Evolutionary conservation across 345 rosid genomes (phyloP), one percentile per base, ranked within the genome.

Genomic region (Clarkia xantiana): DNA sequence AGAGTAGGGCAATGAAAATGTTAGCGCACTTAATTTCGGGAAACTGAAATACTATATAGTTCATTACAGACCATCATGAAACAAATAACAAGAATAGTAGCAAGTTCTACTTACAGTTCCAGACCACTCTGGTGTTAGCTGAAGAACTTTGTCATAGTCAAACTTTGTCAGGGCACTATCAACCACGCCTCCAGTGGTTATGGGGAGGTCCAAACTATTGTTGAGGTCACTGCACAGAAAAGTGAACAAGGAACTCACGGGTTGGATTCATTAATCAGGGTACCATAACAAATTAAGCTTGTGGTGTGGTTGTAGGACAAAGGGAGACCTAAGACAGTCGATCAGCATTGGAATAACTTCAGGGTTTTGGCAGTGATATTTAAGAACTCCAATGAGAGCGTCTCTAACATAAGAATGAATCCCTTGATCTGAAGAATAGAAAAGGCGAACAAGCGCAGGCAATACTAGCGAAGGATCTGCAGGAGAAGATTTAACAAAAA

Each of bases 61-160:
- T 49, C 39, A 49, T 9, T 34, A 38, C 18, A 14, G 14, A 2
- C 18, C 18, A 34, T 25, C 53, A 49, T 49, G 18, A 22, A 40
- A 19, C 34, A 15, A 41, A 41, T 14, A 25, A 34, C 3, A 19
- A 34, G 20, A 49, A 49, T 49, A 49, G 41, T 1, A 2, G 40
- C 13, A 3, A 19, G 17, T 11, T 25, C 42, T 58, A 72, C 97
- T 82, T 82, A 89, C 97, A 64, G 60, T 78, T 72, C 63, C 68
- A 56, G 75, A 78, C 97, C 97, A 89, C 67, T 82, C 83, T 54
- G 81, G 72, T 22, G 76, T 80, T 71, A 89, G 59, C 63, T 53
- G 73, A 55, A 82, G 69, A 62, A 82, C 78, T 62, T 51, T 68
- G 64, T 80, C 89, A 59, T 66, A 59, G 47, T 72, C 84, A 50